Evolutionary conservation across 23 red algal species (phyloP).

Genomic region (Pyropia yezoensis): DNA sequence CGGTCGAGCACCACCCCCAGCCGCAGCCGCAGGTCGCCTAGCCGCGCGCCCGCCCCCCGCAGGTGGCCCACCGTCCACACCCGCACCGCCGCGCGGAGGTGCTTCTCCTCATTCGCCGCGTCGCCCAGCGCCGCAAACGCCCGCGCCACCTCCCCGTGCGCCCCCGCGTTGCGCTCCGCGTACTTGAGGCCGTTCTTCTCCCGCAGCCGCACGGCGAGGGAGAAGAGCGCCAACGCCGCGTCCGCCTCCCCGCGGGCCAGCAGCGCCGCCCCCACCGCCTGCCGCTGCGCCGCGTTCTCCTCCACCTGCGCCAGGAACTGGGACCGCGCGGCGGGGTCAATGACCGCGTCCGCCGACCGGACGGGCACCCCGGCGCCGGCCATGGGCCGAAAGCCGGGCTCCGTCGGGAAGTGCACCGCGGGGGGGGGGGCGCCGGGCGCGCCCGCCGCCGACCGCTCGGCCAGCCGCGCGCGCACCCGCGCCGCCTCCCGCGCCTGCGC

Average conservation of each 20-base stretch:
- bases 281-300: slow-evolving; percentile 48
- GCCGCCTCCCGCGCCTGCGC: too few species aligned
- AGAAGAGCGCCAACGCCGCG: slow-evolving; percentile 60
- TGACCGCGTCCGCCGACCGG: slow-evolving; percentile 8
- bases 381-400: background rate
- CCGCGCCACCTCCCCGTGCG: slow-evolving; percentile 54
- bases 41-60: slow-evolving; percentile 21
- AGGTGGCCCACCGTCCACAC: slow-evolving; percentile 46
- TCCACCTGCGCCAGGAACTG: slow-evolving; percentile 46
- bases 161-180: slow-evolving; percentile 42
- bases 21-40: slow-evolving; percentile 42
- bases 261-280: slow-evolving; percentile 51
- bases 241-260: slow-evolving; percentile 49
- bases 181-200: slow-evolving; percentile 68
- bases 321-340: slow-evolving; percentile 20
- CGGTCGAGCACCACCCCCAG: slow-evolving; percentile 52
- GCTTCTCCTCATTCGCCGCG: slow-evolving; percentile 62
- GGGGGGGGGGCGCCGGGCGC: background rate
- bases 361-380: too few species aligned
- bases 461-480: too few species aligned
- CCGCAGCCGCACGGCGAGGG: slow-evolving; percentile 42
- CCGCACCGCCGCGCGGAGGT: slow-evolving; percentile 38
- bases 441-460: background rate
- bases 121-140: slow-evolving; percentile 59
- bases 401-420: slow-evolving; percentile 5